Conservation (phyloP, 306 rosid genomes). For the Sicyos edulis region DNA sequence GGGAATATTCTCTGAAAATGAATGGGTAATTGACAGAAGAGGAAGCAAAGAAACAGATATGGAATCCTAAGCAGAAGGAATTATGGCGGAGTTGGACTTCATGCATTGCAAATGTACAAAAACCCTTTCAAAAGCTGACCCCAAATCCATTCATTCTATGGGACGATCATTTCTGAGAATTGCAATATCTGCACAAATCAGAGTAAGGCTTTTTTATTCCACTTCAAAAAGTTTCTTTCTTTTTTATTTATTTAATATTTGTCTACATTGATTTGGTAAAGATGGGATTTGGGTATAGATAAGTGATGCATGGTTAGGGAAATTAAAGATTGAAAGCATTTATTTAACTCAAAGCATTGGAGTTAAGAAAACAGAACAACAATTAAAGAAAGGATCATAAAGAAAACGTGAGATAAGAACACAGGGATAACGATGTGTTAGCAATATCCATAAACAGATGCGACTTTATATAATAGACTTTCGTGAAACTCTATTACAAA, state of each 20-base stretch:
- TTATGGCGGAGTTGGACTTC: conserved; percentile 11
- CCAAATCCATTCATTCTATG: conserved; percentile 2
- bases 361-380: too few species aligned
- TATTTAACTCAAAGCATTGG: too few species aligned
- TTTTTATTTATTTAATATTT: not conserved
- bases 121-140: not conserved
- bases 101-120: not conserved
- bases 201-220: not conserved
- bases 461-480: too few species aligned
- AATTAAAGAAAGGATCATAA: too few species aligned
- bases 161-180: not conserved
- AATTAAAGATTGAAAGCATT: too few species aligned
- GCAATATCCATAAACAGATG: too few species aligned
- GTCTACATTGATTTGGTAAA: not conserved
- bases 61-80: conserved; percentile 21
- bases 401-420: too few species aligned
- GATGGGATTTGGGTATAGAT: too few species aligned
- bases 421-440: too few species aligned
- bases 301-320: too few species aligned
- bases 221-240: not conserved
- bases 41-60: conserved; percentile 18
- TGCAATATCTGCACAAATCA: not conserved
- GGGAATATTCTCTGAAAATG: conserved; percentile 33
- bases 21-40: conserved; percentile 19
- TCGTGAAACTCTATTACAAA: too few species aligned